These are phyloP conservation scores for Cladobotryum mycophilum DNA, from an alignment of 2,329 filamentous ascomycete genomes.

Conservation along the genomic window DNA sequence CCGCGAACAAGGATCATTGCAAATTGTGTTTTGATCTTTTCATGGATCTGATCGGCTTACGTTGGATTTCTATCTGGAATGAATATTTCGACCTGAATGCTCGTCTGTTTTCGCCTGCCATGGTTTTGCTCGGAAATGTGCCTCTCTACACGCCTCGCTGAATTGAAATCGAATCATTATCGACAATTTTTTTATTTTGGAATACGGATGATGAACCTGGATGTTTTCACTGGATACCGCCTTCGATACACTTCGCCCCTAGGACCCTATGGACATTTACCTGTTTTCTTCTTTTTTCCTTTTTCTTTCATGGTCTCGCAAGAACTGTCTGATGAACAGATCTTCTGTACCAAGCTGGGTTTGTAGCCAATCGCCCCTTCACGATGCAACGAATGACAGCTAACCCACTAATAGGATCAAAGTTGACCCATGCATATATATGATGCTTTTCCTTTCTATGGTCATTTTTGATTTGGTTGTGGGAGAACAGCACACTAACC, in stretches of 20 bases:
- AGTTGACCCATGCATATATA: slow-evolving; percentile 44
- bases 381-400: slow-evolving; percentile 8
- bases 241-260: no score
- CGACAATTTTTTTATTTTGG: no score
- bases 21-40: not conserved
- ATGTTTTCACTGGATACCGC: no score
- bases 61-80: slow-evolving; percentile 6
- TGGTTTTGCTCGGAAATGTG: no score
- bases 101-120: no score
- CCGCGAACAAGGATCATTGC: slow-evolving; percentile 17
- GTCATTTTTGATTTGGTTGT: slow-evolving; percentile 31
- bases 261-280: not conserved
- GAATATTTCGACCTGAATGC: no score
- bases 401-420: slow-evolving; percentile 42
- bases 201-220: no score
- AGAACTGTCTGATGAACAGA: slow-evolving; percentile 13
- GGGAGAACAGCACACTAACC: slow-evolving; percentile 53
- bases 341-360: slow-evolving; percentile 18
- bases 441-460: slow-evolving; percentile 27
- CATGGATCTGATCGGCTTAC: slow-evolving; percentile 3
- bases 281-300: not conserved
- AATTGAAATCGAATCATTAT: no score
- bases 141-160: no score
- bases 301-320: not conserved
- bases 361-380: slow-evolving; percentile 22